Evolutionary conservation across 2,329 filamentous ascomycete species (phyloP), one percentile per base, ranked within the genome.

Genomic region (Cladobotryum mycophilum): DNA sequence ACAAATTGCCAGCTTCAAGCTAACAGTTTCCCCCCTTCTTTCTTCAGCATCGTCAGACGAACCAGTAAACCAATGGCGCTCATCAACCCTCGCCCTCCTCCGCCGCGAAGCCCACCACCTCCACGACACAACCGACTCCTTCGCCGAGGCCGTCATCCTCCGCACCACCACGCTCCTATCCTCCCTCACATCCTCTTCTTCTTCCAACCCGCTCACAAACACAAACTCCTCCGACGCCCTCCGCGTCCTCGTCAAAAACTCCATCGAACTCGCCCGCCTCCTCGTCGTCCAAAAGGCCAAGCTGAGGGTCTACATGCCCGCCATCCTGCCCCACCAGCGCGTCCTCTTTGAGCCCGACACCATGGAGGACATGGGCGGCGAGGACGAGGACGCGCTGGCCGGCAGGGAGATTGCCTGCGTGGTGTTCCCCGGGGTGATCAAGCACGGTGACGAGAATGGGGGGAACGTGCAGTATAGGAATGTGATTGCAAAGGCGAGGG

Each of bases 311-410:
- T 67, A 71, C 53, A 81, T 84, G 77, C 80, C 80, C 18, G 64
- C 67, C 36, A 68, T 79, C 20, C 60, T 73, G 52, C 73, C 77
- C 4, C 75, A 81, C 58, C 78, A 82, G 60, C 69, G 67, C 52
- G 70, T 74, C 3, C 63, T 76, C 45, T 87, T 86, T 60, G 79
- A 85, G 58, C 52, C 70, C 1, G 69, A 71, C 22, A 77, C 68
- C 3, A 87, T 87, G 84, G 83, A 86, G 58, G 82, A 86, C 58
- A 73, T 85, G 42, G 78, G 81, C 35, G 81, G 80, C 14, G 79
- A 81, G 58, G 79, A 81, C 52, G 81, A 84, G 54, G 78, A 81
- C 15, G 71, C 66, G 9, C 68, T 82, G 18, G 63, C 67, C 14
- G 69, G 70, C 41, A 70, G 80, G 47, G 75, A 81, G 48, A 76